phyloP scores from a whole-genome alignment of 208 protist genomes.

The Wallacemonas sp. region DNA sequence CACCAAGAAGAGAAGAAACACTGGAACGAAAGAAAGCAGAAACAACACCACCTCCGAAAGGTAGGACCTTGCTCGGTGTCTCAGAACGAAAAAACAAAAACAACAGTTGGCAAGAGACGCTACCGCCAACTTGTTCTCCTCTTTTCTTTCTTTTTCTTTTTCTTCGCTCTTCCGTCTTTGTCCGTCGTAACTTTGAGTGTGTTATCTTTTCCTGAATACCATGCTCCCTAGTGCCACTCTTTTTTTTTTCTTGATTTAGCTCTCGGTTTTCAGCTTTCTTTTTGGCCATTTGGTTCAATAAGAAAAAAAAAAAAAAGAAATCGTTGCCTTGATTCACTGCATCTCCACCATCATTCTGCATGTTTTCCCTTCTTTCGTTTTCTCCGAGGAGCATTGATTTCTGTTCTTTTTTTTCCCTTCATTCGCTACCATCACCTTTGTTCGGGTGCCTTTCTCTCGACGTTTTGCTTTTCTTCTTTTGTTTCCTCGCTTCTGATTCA shows the following conservation, averaged over 20 bases:
- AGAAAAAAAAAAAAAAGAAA: too few species aligned
- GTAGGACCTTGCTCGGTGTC: too few species aligned
- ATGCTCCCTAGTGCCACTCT: background rate
- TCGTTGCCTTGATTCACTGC: background rate
- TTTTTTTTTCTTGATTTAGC: background rate
- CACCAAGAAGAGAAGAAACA: background rate
- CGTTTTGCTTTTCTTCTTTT: background rate
- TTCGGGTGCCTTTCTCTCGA: background rate
- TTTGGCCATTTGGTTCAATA: background rate
- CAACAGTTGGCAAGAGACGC: too few species aligned
- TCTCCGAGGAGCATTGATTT: background rate
- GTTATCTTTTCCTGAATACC: too few species aligned
- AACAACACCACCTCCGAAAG: background rate
- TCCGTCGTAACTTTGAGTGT: too few species aligned
- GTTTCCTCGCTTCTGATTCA: background rate
- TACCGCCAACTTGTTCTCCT: background rate
- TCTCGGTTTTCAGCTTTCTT: background rate
- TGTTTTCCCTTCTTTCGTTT: background rate
- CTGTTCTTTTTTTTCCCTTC: background rate
- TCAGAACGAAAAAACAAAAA: background rate
- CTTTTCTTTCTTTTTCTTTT: background rate
- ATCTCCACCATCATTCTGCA: background rate
- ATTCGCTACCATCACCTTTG: background rate
- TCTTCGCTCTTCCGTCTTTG: background rate
- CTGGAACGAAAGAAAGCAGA: background rate